phyloP scores from a whole-genome alignment of 257 asterid species.

The Datura wrightii region DNA sequence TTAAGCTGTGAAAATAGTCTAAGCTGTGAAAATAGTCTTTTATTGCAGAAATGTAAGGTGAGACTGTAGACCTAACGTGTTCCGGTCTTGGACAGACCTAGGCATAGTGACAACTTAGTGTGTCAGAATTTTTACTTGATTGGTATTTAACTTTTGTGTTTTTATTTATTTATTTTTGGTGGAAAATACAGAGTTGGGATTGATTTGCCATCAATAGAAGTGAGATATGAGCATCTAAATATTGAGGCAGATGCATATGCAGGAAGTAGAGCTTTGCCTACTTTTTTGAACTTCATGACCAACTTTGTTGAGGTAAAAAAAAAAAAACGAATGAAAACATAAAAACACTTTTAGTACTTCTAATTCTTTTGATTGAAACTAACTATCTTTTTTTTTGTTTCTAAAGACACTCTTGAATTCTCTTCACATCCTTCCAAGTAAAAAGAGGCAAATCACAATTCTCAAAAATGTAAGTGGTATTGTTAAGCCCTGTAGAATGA shows the following conservation, averaged over 20 bases:
- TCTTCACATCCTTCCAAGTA: constrained; percentile 54
- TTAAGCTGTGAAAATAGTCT: not conserved
- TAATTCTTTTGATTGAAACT: not conserved
- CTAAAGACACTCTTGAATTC: constrained; percentile 33
- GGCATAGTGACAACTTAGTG: not conserved
- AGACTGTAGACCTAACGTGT: not conserved
- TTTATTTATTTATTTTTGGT: not conserved
- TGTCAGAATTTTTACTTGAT: not conserved
- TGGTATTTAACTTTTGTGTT: not conserved
- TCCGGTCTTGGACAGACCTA: not conserved
- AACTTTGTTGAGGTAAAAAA: constrained; percentile 61
- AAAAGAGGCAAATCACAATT: constrained; percentile 58
- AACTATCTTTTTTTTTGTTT: not conserved
- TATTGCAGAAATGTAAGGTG: not conserved
- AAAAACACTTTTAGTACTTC: not conserved
- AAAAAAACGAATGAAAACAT: not conserved
- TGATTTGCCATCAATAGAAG: constrained; percentile 74
- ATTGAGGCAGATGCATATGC: constrained; percentile 63
- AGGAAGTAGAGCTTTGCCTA: constrained; percentile 65
- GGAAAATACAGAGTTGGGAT: constrained; percentile 59
- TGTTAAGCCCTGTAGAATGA: constrained; percentile 68
- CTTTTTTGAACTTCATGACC: constrained; percentile 55
- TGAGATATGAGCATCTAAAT: constrained; percentile 67
- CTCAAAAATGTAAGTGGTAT: constrained; percentile 66
- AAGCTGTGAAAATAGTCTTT: not conserved